Base-by-base conservation (phyloP, 2,329 filamentous ascomycete species). In the Mycocentrospora acerina region DNA sequence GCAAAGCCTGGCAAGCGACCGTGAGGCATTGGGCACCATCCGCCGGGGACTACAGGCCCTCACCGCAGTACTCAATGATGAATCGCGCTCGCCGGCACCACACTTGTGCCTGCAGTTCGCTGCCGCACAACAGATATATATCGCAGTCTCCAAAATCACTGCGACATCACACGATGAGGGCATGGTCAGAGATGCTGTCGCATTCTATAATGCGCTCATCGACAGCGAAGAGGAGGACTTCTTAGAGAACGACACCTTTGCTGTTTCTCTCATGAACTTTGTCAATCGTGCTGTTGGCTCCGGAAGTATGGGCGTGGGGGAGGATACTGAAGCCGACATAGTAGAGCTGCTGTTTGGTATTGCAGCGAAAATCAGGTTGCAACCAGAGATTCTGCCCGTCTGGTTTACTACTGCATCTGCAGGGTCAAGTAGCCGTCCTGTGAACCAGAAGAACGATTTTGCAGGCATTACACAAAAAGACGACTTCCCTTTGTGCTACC, bases 221-320 rank as follows among this genome's bases (percentile, higher is more conserved):
- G 93, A 98, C 69, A 93, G 90, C 65, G 93, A 97, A 67, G 90
- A 96, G 70, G 93, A 96, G 63, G 89, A 90, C 24, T 94, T 97
- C 59, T 81, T 96, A 32, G 88, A 94, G 60, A 94, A 87, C 59
- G 80, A 85, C 22, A 78, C 81, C 37, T 98, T 98, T 64, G 89
- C 93, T 2, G 81, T 84, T 41, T 91, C 88, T 57, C 69, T 98
- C 60, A 93, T 95, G 60, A 88, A 89, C 54, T 80, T 98, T 43
- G 78, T 96, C 34, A 81, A 89, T 44, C 82, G 85, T 50, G 89
- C 91, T 24, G 83, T 86, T 2, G 84, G 85, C 29, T 78, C 81
- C 43, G 87, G 86, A 53, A 84, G 80, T 59, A 81, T 88, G 46
- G 78, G 82, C n/a, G 73, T 90, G 4, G 82, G 85, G 25, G 78